Base-by-base conservation (phyloP, 73 alveolate genomes). In the Halteria grandinella region DNA sequence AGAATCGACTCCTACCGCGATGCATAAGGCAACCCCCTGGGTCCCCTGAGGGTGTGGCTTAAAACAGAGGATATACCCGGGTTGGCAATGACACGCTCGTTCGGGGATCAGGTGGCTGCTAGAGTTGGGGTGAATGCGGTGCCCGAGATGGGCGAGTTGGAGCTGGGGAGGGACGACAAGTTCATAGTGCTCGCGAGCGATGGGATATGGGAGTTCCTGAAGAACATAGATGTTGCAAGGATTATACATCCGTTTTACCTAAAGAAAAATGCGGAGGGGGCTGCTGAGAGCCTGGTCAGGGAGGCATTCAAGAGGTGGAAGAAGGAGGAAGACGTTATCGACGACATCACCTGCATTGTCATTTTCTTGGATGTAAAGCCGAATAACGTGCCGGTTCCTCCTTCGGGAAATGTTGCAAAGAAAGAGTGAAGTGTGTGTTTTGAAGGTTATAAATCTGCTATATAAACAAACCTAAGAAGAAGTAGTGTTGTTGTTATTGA, bases 11-110 rank as follows among this genome's bases (percentile, higher is more conserved):
- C 96, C n/a, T 83, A 40, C 39, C 71, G 76, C 51, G 97, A 72
- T 93, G 87, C 48, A 77, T 52, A 49, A 28, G 93, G 95, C 6
- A 90, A 83, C 50, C 87, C 91, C 18, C 79, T 94, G 37, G 98
- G 99, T 0, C 98, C 98, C 1, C 79, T 78, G 23, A 91, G 99
- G 86, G 97, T 94, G 0, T 96, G 98, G 98, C 86, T 89, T 20
- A 87, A 85, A 63, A 80, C 88, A 47, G 91, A 93, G 52, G 96
- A 96, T 71, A 92, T 92, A 15, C 95, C 99, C 18, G 99, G 99
- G 23, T 78, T 97, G 7, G 99, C 99, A 0, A 97, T 97, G 99
- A 84, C 98, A 41, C 88, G 99, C 60, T 91, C 98, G 36, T 89
- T 97, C 40, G 99, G 99, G 24, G 99, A 97, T 77, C 50, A 74